Base-by-base conservation (phyloP, 148 eudicot genomes). In the Selenicereus undatus region DNA sequence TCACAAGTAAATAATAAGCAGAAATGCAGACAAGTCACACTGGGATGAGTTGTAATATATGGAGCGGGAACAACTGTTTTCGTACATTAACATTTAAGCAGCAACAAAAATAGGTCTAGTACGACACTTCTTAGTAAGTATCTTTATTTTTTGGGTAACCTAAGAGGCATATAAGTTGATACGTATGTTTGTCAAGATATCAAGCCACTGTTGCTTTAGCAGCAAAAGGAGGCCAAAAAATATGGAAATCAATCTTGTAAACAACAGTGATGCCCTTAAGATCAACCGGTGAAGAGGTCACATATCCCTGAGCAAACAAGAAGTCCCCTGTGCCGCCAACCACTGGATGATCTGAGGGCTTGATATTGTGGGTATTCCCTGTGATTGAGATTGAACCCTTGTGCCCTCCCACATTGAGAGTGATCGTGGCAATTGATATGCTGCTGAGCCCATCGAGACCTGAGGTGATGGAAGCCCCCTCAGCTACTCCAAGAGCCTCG, bases 191-290 rank as follows among this genome's bases (percentile, higher is more conserved):
- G 22, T 11, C 60, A 54, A 56, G 21, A 18, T 56, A 56, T 66
- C 71, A 66, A 66, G 71, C 32, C 35, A 0, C 24, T 66, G 32
- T 66, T 0, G 71, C 35, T 27, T 0, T 27, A 16, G 77, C 17
- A 11, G 77, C 77, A 26, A 12, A 74, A 24, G 77, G 62, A 50
- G 77, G 77, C 77, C 77, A 74, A 11, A 11, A 74, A n/a, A 74
- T 26, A 17, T 74, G 77, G 16, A 45, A 45, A 42, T 48, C 35
- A 24, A 74, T 45, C 58, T 26, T 74, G 36, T 74, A 74, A 74
- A 74, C 77, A 48, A 24, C 60, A 27, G 60, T 26, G 36, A 72
- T 17, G 13, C 58, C 58, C 22, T 48, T 51, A 4, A 74, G 58
- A 51, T 74, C 36, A 26, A 74, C 16, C 0, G 77, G 77, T 26